These are phyloP conservation scores for Pseudopithomyces chartarum DNA, from an alignment of 2,329 filamentous ascomycete species.

Conservation along the genomic window DNA sequence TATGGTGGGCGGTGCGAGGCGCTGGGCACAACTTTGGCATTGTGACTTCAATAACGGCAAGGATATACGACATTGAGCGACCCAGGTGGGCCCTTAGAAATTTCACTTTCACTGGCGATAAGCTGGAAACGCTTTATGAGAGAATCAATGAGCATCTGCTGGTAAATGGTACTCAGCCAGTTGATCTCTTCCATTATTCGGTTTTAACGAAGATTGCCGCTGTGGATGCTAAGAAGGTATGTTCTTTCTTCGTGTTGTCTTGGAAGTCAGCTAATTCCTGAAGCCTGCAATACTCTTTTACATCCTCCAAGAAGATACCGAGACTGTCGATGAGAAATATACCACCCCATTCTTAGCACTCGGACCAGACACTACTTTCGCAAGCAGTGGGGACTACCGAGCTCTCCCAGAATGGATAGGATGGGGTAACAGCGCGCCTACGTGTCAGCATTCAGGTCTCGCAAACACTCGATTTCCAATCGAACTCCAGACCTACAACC, in stretches of 20 bases:
- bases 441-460: background rate
- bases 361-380: background rate
- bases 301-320: conserved; percentile 5
- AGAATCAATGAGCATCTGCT: background rate
- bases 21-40: conserved; percentile 2
- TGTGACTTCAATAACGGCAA: background rate
- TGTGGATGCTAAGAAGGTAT: background rate
- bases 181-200: background rate
- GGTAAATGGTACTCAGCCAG: background rate
- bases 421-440: background rate
- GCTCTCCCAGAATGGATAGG: conserved; percentile 1
- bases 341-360: background rate
- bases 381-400: background rate
- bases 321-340: background rate
- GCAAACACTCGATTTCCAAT: background rate
- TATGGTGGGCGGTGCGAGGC: background rate
- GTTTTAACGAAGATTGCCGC: background rate
- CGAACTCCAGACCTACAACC: background rate
- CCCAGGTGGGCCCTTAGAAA: background rate
- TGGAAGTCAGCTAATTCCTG: background rate
- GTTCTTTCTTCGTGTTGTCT: background rate
- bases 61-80: background rate
- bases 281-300: conserved; percentile 1
- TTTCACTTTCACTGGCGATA: background rate
- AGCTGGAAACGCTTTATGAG: background rate